Conservation (phyloP, 495 filamentous ascomycete species). For the Penicillium angulare region DNA sequence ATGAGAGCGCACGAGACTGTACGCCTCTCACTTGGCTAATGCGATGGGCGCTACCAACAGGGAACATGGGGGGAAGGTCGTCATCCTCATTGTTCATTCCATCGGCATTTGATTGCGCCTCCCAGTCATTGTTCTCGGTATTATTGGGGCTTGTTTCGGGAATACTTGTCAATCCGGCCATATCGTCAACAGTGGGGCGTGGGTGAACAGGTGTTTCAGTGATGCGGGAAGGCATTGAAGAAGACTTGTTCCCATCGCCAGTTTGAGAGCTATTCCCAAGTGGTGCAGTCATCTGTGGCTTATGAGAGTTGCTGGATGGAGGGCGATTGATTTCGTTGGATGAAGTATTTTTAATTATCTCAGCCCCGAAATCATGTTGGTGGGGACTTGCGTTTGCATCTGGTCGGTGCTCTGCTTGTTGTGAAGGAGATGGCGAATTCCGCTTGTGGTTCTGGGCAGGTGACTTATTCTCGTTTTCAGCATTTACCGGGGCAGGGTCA, state of each 20-base stretch:
- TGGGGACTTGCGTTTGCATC: background rate
- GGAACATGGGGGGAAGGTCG: constrained; percentile 39
- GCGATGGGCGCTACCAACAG: constrained; percentile 15
- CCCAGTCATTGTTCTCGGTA: constrained; percentile 24
- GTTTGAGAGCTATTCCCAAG: background rate
- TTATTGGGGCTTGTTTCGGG: constrained; percentile 44
- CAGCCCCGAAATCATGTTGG: background rate
- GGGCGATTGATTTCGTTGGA: constrained; percentile 7
- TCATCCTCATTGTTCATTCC: constrained; percentile 40
- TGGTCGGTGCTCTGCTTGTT: background rate
- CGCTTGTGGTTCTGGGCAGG: constrained; percentile 28
- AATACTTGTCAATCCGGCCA: constrained; percentile 33
- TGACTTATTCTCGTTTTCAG: constrained; percentile 22
- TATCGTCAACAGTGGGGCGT: constrained; percentile 25
- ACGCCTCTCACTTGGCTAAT: constrained; percentile 22
- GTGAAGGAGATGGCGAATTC: constrained; percentile 24
- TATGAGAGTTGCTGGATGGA: constrained; percentile 16
- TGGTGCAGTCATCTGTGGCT: background rate
- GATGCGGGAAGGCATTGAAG: constrained; percentile 43
- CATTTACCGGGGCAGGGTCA: constrained; percentile 16
- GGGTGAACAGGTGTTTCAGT: constrained; percentile 40
- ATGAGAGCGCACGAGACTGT: constrained; percentile 25
- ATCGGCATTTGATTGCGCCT: constrained; percentile 27
- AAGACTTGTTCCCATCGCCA: constrained; percentile 28
- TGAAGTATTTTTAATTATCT: constrained; percentile 4